Evolutionary conservation across 1,284 basidiomycete genomes (phyloP).

Genomic region (Rhodotorula sp.): DNA sequence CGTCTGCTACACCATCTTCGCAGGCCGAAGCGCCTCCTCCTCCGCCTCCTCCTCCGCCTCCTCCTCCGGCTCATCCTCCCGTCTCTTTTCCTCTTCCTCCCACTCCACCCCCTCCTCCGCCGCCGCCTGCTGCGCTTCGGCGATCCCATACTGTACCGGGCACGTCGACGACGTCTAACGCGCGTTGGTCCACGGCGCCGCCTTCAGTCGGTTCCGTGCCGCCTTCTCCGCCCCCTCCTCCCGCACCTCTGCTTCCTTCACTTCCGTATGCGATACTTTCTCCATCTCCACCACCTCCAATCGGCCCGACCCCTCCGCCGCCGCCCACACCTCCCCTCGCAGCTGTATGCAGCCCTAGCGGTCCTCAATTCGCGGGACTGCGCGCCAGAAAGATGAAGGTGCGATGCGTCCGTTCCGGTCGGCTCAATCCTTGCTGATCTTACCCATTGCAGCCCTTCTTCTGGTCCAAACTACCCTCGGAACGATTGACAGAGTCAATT

Average conservation of each 20-base stretch:
- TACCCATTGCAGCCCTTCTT: conserved; percentile 67
- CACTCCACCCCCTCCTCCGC: conserved; percentile 4
- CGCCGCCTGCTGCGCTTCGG: conserved; percentile 6
- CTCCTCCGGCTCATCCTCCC: not conserved
- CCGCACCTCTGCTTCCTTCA: not conserved
- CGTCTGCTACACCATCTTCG: not conserved
- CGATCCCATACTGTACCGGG: not conserved
- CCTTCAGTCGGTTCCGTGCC: conserved; percentile 6
- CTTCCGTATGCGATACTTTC: not conserved
- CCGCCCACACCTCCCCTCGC: conserved; percentile 21
- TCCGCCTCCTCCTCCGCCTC: not conserved
- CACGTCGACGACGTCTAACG: not conserved
- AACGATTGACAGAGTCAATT: conserved; percentile 51
- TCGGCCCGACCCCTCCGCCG: conserved; percentile 25
- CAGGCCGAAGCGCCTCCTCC: not conserved
- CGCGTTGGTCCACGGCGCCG: not conserved
- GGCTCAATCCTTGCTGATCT: not conserved
- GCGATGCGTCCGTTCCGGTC: not conserved
- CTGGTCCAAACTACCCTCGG: conserved; percentile 72
- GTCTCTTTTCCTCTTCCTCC: not conserved
- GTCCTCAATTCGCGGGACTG: conserved; percentile 19
- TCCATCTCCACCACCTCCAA: conserved; percentile 16
- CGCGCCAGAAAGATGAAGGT: conserved; percentile 63
- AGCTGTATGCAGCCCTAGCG: conserved; percentile 16
- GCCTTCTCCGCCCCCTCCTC: conserved; percentile 8